phyloP scores from a whole-genome alignment of 2,329 filamentous ascomycete genomes.

The Diatrype stigma region DNA sequence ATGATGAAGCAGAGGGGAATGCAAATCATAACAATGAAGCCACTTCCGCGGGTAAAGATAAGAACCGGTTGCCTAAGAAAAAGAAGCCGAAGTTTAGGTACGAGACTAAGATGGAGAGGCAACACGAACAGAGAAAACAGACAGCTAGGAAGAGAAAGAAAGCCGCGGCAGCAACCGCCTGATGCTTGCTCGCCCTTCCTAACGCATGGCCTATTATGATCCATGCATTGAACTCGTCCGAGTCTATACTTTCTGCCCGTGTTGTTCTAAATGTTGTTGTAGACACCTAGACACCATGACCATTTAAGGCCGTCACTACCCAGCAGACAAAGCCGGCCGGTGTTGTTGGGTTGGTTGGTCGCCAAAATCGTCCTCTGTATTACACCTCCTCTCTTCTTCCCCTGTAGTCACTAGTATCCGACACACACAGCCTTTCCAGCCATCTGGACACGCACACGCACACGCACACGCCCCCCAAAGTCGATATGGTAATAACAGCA shows the following conservation, averaged over 20 bases:
- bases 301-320: background rate
- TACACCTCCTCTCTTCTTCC: constrained; percentile 1
- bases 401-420: constrained; percentile 6
- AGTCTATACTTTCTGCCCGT: background rate
- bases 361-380: background rate
- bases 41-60: constrained; percentile 42
- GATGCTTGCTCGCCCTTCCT: constrained; percentile 16
- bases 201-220: background rate
- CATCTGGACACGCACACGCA: too few relatives aligned
- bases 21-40: constrained; percentile 31
- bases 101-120: constrained; percentile 81
- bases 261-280: background rate
- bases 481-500: constrained; percentile 14
- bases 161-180: constrained; percentile 20
- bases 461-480: constrained; percentile 14
- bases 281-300: too few relatives aligned
- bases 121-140: constrained; percentile 66
- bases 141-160: constrained; percentile 56
- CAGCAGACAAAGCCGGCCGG: background rate
- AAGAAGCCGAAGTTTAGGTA: constrained; percentile 93
- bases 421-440: constrained; percentile 16
- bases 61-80: constrained; percentile 60
- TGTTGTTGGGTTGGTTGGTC: background rate
- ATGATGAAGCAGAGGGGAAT: constrained; percentile 29
- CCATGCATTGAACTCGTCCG: background rate